These are phyloP conservation scores for Chlorella sp. DNA, from an alignment of 139 green algal genomes.

Conservation along the genomic window DNA sequence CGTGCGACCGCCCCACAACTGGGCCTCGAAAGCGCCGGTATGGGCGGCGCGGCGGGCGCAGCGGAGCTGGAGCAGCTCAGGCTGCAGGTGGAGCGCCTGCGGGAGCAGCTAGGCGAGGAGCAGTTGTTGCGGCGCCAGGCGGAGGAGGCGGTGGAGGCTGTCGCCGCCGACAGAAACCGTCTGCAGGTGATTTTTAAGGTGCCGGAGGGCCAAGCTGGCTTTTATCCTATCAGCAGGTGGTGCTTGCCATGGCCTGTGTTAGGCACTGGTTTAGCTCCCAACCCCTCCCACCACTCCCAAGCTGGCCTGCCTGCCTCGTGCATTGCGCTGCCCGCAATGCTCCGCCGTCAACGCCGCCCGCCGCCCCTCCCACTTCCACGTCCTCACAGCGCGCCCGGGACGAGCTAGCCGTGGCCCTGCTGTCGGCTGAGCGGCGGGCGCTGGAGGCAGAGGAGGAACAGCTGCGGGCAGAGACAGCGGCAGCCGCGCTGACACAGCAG, in stretches of 20 bases:
- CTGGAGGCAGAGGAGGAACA: conserved; percentile 71
- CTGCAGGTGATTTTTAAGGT: conserved; percentile 6
- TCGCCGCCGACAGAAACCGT: not conserved
- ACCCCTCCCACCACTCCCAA: no score
- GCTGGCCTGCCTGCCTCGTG: not conserved
- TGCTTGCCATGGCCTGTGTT: not conserved
- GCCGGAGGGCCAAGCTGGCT: not conserved
- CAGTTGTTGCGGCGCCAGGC: conserved; percentile 12
- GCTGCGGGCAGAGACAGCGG: conserved; percentile 59
- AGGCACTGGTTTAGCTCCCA: not conserved
- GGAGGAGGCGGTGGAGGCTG: conserved; percentile 2
- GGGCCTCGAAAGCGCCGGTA: not conserved
- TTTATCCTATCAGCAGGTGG: no score
- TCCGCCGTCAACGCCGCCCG: not conserved
- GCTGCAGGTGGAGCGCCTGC: conserved; percentile 3
- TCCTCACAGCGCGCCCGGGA: not conserved
- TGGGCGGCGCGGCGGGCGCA: not conserved
- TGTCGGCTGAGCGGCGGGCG: conserved; percentile 51
- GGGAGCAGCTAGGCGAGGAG: conserved; percentile 19
- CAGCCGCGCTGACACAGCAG: conserved; percentile 12
- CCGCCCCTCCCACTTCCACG: not conserved
- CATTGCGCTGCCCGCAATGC: not conserved
- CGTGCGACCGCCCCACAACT: not conserved
- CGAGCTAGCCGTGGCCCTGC: conserved; percentile 32
- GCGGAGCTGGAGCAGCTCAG: not conserved